These are phyloP conservation scores for Stagonosporopsis vannaccii DNA, from an alignment of 2,329 filamentous ascomycete species.

Conservation along the genomic window DNA sequence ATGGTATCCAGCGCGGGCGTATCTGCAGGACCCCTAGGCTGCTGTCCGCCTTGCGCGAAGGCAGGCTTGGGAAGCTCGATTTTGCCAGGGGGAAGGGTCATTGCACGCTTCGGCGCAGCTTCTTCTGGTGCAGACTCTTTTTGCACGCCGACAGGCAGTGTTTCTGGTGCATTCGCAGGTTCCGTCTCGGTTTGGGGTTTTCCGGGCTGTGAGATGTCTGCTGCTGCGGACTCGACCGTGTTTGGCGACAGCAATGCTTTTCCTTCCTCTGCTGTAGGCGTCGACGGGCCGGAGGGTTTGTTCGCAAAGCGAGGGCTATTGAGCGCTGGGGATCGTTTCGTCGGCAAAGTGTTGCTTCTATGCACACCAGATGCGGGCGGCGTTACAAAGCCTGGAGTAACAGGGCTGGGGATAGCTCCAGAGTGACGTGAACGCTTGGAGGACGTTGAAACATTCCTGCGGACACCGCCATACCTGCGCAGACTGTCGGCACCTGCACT, in stretches of 20 bases:
- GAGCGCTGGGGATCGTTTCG: constrained; percentile 82
- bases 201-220: constrained; percentile 18
- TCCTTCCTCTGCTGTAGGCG: constrained; percentile 51
- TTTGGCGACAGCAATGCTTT: constrained; percentile 31
- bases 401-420: constrained; percentile 72
- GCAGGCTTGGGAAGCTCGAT: constrained; percentile 36
- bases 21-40: constrained; percentile 34
- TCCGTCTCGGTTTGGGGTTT: constrained; percentile 18
- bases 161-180: constrained; percentile 1
- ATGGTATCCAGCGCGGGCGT: constrained; percentile 37
- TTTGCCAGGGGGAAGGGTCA: constrained; percentile 32
- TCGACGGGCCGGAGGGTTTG: constrained; percentile 61
- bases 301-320: constrained; percentile 43
- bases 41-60: constrained; percentile 25
- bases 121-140: constrained; percentile 13
- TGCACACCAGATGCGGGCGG: constrained; percentile 64
- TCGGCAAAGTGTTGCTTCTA: constrained; percentile 90
- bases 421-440: constrained; percentile 85
- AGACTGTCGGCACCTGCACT: constrained; percentile 90
- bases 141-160: constrained; percentile 9
- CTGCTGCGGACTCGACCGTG: constrained; percentile 23
- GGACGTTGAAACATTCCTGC: constrained; percentile 90
- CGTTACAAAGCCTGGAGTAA: constrained; percentile 41
- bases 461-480: constrained; percentile 77
- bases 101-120: constrained; percentile 24